A percentile compares a stretch with the other conserved stretches of the same genome.
These are phyloP conservation scores for Stachybotrys chartarum DNA, from an alignment of 2,329 filamentous ascomycete species.

Conservation along the genomic window DNA sequence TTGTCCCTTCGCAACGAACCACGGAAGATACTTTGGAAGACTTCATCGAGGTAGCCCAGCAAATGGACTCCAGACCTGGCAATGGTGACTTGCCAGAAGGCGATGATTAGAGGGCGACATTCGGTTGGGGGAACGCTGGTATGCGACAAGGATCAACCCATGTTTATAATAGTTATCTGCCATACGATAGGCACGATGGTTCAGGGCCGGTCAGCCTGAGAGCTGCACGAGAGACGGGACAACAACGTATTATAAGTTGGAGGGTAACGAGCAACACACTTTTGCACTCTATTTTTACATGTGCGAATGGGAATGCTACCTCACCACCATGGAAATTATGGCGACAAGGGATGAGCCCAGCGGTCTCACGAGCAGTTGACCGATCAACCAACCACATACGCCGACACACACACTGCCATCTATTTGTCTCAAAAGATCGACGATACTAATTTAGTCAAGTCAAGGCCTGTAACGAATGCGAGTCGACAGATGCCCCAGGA, in stretches of 20 bases:
- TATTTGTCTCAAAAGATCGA: background rate
- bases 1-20: too few relatives aligned
- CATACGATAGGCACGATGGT: too few relatives aligned
- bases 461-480: background rate
- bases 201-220: too few relatives aligned
- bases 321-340: background rate
- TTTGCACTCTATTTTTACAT: too few relatives aligned
- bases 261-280: too few relatives aligned
- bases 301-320: too few relatives aligned
- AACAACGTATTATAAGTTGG: too few relatives aligned
- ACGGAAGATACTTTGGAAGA: background rate
- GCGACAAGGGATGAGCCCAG: background rate
- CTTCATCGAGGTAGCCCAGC: background rate
- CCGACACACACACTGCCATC: background rate
- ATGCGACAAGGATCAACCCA: too few relatives aligned
- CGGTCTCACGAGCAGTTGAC: background rate
- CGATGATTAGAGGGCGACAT: too few relatives aligned
- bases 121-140: too few relatives aligned
- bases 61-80: background rate
- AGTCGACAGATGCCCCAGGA: background rate
- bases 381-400: background rate
- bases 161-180: too few relatives aligned
- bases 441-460: background rate
- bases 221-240: too few relatives aligned
- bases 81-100: background rate